Percentiles rank a stretch among this genome's conserved stretches.
phyloP scores from a whole-genome alignment of 176 grass and related monocot species.

The Coix lacrymajobi region DNA sequence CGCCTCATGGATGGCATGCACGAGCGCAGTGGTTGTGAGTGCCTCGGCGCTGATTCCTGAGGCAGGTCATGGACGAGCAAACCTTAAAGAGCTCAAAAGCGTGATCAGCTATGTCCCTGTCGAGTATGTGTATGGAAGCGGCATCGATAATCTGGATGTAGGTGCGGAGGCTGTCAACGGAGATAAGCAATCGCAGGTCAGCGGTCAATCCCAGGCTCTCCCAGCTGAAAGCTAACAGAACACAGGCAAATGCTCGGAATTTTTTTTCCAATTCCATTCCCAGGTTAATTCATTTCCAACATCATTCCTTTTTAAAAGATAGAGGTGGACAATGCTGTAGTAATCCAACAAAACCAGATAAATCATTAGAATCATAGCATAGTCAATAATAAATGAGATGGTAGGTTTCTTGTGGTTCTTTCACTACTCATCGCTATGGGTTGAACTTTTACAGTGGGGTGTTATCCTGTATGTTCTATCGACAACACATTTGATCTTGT shows the following conservation, averaged over 20 bases:
- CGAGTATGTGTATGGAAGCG: slow-evolving; percentile 60
- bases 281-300: not conserved
- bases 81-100: slow-evolving; percentile 90
- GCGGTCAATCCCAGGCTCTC: too few species aligned
- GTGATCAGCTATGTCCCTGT: slow-evolving; percentile 86
- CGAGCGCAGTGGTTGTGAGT: slow-evolving; percentile 77
- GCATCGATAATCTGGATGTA: slow-evolving; percentile 93
- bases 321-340: not conserved
- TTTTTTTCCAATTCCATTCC: not conserved
- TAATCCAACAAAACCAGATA: not conserved
- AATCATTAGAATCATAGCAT: not conserved
- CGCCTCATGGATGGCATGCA: slow-evolving; percentile 88
- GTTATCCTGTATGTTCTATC: not conserved
- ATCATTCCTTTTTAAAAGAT: not conserved
- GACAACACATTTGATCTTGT: slow-evolving; percentile 12
- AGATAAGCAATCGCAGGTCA: not conserved
- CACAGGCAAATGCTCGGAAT: too few species aligned
- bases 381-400: not conserved
- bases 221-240: too few species aligned
- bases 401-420: not conserved
- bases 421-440: not conserved
- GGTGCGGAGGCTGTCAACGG: slow-evolving; percentile 74
- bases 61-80: slow-evolving; percentile 69
- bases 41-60: slow-evolving; percentile 91
- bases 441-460: slow-evolving; percentile 15